phyloP scores from a whole-genome alignment of 805 yeast genomes.

The Starmerella roubikii region DNA sequence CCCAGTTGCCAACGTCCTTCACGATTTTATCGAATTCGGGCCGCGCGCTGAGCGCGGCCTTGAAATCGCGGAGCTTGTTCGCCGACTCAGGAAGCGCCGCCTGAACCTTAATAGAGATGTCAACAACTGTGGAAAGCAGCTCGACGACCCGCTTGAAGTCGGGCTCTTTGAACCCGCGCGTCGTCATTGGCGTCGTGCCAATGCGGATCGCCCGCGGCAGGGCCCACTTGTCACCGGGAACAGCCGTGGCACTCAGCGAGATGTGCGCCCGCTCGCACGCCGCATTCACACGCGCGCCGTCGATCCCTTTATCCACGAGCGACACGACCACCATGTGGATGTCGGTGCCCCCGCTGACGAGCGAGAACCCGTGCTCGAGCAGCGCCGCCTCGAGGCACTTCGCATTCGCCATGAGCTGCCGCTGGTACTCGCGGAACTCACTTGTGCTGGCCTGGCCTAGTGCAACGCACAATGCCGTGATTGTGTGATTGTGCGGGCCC shows the following conservation, averaged over 20 bases:
- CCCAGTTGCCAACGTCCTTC: conserved; percentile 19
- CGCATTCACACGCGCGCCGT: conserved; percentile 92
- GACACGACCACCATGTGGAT: conserved; percentile 90
- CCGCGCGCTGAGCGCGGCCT: conserved; percentile 47
- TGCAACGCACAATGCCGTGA: conserved; percentile 92
- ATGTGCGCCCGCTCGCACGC: conserved; percentile 89
- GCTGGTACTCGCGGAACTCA: conserved; percentile 81
- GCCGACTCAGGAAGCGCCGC: conserved; percentile 74
- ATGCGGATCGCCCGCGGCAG: conserved; percentile 93
- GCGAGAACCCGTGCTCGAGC: conserved; percentile 54
- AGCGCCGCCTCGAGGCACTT: conserved; percentile 64
- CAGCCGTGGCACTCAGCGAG: conserved; percentile 91
- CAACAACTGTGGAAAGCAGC: conserved; percentile 66
- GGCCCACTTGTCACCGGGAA: conserved; percentile 95
- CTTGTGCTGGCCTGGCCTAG: conserved; percentile 85
- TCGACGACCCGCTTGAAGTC: conserved; percentile 71
- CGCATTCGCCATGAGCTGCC: conserved; percentile 77
- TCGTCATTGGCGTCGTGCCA: conserved; percentile 97
- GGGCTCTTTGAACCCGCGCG: conserved; percentile 82
- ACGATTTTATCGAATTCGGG: conserved; percentile 20
- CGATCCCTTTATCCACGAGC: conserved; percentile 65
- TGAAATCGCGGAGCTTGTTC: conserved; percentile 90
- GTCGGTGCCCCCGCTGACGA: conserved; percentile 93
- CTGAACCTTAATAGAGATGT: conserved; percentile 64
- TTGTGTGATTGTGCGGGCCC: conserved; percentile 99